phyloP scores from a whole-genome alignment of 2,329 filamentous ascomycete species.

The Aspergillus pseudoglaucus region DNA sequence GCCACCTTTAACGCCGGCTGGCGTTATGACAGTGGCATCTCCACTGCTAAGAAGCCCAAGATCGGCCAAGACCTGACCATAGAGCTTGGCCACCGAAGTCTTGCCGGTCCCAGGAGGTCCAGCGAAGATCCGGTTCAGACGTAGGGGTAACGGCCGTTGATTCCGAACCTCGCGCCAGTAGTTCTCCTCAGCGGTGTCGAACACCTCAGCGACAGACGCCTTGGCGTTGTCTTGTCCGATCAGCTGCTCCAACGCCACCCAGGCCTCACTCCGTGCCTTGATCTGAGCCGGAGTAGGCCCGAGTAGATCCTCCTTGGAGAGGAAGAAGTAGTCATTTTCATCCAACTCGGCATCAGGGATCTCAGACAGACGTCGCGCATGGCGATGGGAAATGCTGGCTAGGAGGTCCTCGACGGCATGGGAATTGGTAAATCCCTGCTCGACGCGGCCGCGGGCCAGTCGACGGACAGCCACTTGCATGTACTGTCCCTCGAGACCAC shows the following conservation, averaged over 20 bases:
- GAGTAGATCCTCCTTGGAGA: constrained; percentile 14
- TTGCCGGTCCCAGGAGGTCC: constrained; percentile 16
- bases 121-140: constrained; percentile 13
- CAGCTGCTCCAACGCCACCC: constrained; percentile 10
- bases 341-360: constrained; percentile 2
- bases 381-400: constrained; percentile 10
- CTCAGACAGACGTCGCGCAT: constrained; percentile 2
- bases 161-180: constrained; percentile 14
- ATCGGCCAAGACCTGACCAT: constrained; percentile 2
- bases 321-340: constrained; percentile 15
- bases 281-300: constrained; percentile 10
- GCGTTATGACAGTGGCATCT: constrained; percentile 1
- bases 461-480: constrained; percentile 14
- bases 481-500: constrained; percentile 13
- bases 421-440: constrained; percentile 11
- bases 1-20: constrained; percentile 1
- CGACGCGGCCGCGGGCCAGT: constrained; percentile 10
- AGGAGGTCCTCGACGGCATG: constrained; percentile 12
- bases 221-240: constrained; percentile 13
- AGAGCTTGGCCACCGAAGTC: constrained; percentile 14
- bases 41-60: constrained; percentile 8
- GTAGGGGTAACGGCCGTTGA: constrained; percentile 10
- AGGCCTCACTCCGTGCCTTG: constrained; percentile 10
- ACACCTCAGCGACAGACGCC: constrained; percentile 9
- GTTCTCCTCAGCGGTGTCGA: constrained; percentile 12